Evolutionary conservation across 306 rosid genomes (phyloP).

Genomic region (Astragalus membranaceus): DNA sequence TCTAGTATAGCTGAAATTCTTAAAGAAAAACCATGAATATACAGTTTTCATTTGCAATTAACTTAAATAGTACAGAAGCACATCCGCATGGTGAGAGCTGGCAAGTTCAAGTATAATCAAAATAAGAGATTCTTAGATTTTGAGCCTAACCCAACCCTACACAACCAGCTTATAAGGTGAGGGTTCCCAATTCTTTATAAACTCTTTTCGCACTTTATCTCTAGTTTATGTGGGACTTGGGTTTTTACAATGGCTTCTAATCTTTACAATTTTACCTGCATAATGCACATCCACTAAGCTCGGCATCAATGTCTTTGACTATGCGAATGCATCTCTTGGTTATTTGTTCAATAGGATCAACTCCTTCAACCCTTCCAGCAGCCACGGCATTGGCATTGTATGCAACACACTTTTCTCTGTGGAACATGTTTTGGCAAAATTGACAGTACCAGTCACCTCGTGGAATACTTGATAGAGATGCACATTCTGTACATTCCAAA

Average conservation of each 20-base stretch:
- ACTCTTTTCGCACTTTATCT: no score
- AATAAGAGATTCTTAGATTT: not conserved
- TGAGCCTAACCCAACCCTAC: no score
- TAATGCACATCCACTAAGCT: slow-evolving; percentile 82
- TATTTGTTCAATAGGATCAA: slow-evolving; percentile 87
- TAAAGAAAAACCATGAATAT: not conserved
- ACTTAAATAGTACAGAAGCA: not conserved
- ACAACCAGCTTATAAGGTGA: no score
- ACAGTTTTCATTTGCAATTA: slow-evolving; percentile 7
- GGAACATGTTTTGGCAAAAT: slow-evolving; percentile 82
- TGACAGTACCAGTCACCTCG: slow-evolving; percentile 93
- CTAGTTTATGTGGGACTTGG: no score
- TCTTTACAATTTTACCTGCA: slow-evolving; percentile 59
- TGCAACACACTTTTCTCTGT: slow-evolving; percentile 71
- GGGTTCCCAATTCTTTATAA: no score
- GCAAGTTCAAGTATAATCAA: not conserved
- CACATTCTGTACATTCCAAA: slow-evolving; percentile 72
- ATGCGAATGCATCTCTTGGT: slow-evolving; percentile 85
- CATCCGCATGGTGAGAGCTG: not conserved
- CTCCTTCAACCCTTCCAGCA: slow-evolving; percentile 86
- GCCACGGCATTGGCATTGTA: slow-evolving; percentile 85
- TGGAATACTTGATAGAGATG: slow-evolving; percentile 69
- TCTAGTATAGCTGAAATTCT: not conserved
- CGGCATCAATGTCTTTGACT: slow-evolving; percentile 69
- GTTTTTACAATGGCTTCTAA: not conserved